Evolutionary conservation across 768 basidiomycete species (phyloP).

Genomic region (Lactarius trivialis): DNA sequence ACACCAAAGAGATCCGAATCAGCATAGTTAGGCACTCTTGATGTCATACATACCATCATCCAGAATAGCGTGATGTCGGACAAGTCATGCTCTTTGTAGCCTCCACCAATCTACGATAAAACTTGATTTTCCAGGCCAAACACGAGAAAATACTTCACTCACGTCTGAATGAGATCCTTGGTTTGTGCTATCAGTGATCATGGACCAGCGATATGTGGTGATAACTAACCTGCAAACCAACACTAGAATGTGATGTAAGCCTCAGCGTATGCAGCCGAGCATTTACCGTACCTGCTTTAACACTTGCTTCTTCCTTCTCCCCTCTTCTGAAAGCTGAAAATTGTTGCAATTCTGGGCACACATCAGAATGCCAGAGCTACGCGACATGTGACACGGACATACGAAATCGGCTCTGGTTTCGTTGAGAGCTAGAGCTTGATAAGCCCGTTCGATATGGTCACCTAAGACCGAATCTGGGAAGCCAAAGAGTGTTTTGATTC

Average conservation of each 20-base stretch:
- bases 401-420: slow-evolving; percentile 67
- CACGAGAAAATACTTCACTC: slow-evolving; percentile 23
- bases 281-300: slow-evolving; percentile 49
- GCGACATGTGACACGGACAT: slow-evolving; percentile 24
- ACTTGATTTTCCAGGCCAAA: slow-evolving; percentile 14
- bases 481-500: slow-evolving; percentile 50
- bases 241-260: slow-evolving; percentile 36
- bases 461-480: slow-evolving; percentile 56
- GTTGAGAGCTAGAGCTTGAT: slow-evolving; percentile 64
- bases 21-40: neutral
- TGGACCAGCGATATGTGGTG: neutral
- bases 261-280: neutral
- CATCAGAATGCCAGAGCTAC: neutral
- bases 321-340: slow-evolving; percentile 51
- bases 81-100: slow-evolving; percentile 60
- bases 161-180: slow-evolving; percentile 32
- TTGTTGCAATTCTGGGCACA: slow-evolving; percentile 48
- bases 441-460: slow-evolving; percentile 56
- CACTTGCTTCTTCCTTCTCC: slow-evolving; percentile 47
- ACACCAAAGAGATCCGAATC: neutral
- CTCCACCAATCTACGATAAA: slow-evolving; percentile 54
- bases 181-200: neutral
- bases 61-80: slow-evolving; percentile 56
- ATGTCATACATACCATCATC: slow-evolving; percentile 48
- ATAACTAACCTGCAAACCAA: slow-evolving; percentile 59